phyloP scores from a whole-genome alignment of 129 eudicot species.

The Flaveria ramosissima region DNA sequence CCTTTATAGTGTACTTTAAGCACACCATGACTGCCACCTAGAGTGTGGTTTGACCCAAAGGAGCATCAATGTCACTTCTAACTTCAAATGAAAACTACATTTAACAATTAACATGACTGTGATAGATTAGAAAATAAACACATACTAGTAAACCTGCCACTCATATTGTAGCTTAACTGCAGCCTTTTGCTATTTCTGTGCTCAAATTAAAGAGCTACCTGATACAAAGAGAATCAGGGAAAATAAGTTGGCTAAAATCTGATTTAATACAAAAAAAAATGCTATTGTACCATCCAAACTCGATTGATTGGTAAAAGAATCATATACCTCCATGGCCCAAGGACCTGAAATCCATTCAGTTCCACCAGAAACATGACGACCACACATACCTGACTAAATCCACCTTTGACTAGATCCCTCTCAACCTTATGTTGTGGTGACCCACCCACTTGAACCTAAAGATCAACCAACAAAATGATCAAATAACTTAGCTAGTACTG shows the following conservation, averaged over 20 bases:
- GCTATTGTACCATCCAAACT: constrained; percentile 40
- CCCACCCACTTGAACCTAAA: constrained; percentile 74
- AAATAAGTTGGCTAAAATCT: background rate
- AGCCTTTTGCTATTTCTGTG: constrained; percentile 75
- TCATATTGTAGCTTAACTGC: constrained; percentile 43
- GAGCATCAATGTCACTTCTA: background rate
- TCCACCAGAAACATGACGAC: constrained; percentile 50
- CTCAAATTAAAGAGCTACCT: constrained; percentile 81
- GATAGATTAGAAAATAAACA: too few species aligned
- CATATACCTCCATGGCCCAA: constrained; percentile 61
- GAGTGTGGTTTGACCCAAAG: too few species aligned
- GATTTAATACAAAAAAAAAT: background rate
- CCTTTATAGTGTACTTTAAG: too few species aligned
- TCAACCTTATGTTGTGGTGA: constrained; percentile 67
- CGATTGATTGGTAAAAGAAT: background rate
- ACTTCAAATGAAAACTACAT: too few species aligned
- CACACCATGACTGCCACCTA: too few species aligned
- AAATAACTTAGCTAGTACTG: too few species aligned
- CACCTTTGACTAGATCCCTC: constrained; percentile 73
- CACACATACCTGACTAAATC: constrained; percentile 72
- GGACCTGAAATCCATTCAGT: constrained; percentile 43
- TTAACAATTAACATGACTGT: too few species aligned
- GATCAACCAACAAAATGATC: background rate
- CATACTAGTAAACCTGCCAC: too few species aligned
- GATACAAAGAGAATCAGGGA: constrained; percentile 23